Base-by-base conservation (phyloP, 2,329 filamentous ascomycete genomes). In the Hymenoscyphus repandus region DNA sequence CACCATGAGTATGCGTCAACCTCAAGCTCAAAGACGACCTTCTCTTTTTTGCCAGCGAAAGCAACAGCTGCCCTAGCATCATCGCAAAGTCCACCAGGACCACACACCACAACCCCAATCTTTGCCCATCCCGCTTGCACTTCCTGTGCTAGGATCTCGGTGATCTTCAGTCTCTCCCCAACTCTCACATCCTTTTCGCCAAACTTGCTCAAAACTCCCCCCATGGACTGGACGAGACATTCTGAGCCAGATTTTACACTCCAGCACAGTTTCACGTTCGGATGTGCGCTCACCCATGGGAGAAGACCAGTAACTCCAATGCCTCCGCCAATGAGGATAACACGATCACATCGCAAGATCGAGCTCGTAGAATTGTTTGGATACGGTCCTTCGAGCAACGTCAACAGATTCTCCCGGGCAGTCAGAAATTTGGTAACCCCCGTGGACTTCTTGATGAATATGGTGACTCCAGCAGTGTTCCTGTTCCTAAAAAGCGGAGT, bases 221-320 rank as follows among this genome's bases (percentile, higher is more conserved):
- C 36, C 13, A 74, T 50, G 12, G 67, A 66, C 6, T 66, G 48
- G 20, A 61, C 60, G 6, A 74, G 53, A 2, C 60, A 54, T 18
- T 49, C 43, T 1, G 58, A 61, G 1, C 47, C 39, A 12, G 58
- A 50, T 47, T 63, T 65, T 7, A 71, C 57, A 45, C 66, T 68
- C 68, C 68, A 74, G 41, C 33, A 62, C 0, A 74, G 60, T 53
- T 69, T 71, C 5, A 67, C 52, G 50, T 70, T 72, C 15, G 50
- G 41, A 48, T 71, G 70, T 36, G 45, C 45, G 13, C 49, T 45
- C 2, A 69, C 36, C 44, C 64, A 68, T 2, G 70, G 66, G 0
- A 77, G 52, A 12, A 74, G 41, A 2, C 65, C 71, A 0, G 74
- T 76, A 57, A 78, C 73, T 39, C 74, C 74, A 27, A 77, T 72